Base-by-base conservation (phyloP, 352 stramenopile genomes). In the Saprolegnia diclina region DNA sequence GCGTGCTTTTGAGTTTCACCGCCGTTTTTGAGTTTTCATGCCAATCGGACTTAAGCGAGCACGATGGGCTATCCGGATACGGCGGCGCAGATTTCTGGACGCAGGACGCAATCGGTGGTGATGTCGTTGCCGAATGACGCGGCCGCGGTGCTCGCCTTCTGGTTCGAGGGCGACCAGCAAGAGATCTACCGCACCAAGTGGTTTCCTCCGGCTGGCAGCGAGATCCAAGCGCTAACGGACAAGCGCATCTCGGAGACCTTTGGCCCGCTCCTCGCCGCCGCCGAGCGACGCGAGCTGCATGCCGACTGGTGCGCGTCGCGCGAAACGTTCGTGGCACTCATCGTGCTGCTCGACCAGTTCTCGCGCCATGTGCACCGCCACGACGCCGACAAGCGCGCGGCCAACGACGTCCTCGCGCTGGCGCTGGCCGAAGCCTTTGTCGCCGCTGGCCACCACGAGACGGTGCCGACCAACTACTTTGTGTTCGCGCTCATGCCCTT, bases 281-380 rank as follows among this genome's bases (percentile, higher is more conserved):
- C 80, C 0, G 80, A 87, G 72, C 65, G 56, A 21, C 57, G 68
- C 50, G 76, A 89, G 62, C 76, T 91, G 54, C 70, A 79, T 29
- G 63, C 19, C 16, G 52, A 56, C 18, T 94, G 85, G 85, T 73
- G 76, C 14, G 19, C 65, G 1, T 67, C 72, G 13, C 75, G 69
- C 1, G 72, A 82, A 46, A 64, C 72, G 45, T 82, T 81, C 62
- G 77, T 97, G 54, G 87, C 87, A 56, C 75, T 95, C 0, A 85
- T 96, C 40, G 67, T 97, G 50, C 38, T 97, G 35, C 67, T 97
- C 19, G 90, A 97, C 71, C 90, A 96, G 71, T 88, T 95, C 71
- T 91, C 87, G 24, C 77, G 88, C 0, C 88, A 96, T 65, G 72
- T 94, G 11, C 88, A 90, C 65, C 80, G 88, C 48, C 57, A 77